These are phyloP conservation scores for Colletotrichum noveboracense DNA, from an alignment of 2,329 filamentous ascomycete species.

Conservation along the genomic window DNA sequence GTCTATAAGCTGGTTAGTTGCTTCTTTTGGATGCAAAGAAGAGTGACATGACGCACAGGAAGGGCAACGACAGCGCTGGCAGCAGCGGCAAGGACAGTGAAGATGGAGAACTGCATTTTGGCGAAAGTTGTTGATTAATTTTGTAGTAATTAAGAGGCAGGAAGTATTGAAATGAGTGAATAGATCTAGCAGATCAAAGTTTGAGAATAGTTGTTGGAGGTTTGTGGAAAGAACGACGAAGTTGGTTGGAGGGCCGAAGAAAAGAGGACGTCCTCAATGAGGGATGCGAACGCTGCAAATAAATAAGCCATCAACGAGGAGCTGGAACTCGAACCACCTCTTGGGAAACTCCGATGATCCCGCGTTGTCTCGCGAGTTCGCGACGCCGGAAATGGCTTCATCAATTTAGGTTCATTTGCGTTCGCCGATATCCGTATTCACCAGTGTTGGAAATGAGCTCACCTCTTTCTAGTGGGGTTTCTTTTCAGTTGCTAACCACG, in stretches of 20 bases:
- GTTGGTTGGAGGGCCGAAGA: background rate
- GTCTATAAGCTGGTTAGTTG: background rate
- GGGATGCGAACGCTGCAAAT: background rate
- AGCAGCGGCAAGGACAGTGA: background rate
- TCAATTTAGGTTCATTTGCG: background rate
- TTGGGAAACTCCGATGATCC: background rate
- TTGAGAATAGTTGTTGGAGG: background rate
- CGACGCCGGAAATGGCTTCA: background rate
- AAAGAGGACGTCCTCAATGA: rapidly evolving
- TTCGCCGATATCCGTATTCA: background rate
- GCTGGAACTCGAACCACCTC: background rate
- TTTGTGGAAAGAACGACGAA: background rate
- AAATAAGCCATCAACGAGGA: background rate
- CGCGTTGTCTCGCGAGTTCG: background rate
- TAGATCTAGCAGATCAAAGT: background rate
- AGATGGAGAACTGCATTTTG: background rate
- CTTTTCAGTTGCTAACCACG: background rate
- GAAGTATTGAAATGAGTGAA: background rate
- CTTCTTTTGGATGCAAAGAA: background rate
- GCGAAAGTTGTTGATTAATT: background rate
- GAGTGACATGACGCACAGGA: background rate
- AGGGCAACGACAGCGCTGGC: background rate
- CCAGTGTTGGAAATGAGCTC: background rate
- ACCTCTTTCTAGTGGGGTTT: background rate
- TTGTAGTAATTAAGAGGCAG: background rate